Conservation (phyloP, 192 early-diverging fungal species). For the Coemansia nantahalensis region DNA sequence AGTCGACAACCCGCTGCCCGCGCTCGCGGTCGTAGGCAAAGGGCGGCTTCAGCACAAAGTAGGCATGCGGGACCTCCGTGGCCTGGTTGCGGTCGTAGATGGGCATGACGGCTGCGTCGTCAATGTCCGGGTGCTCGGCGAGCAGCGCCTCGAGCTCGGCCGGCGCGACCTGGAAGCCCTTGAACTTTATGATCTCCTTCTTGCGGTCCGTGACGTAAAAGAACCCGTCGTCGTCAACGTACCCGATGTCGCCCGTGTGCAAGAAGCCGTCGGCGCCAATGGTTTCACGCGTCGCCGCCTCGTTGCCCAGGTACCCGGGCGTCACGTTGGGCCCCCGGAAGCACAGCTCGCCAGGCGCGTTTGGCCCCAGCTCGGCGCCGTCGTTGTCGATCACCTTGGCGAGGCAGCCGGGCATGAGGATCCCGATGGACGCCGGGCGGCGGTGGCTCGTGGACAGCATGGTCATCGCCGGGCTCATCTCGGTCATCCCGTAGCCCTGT, state of each 20-base stretch:
- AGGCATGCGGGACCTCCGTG: constrained; percentile 78
- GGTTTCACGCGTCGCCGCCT: constrained; percentile 66
- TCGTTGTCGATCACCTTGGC: constrained; percentile 75
- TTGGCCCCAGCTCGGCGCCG: constrained; percentile 55
- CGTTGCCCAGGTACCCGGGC: constrained; percentile 82
- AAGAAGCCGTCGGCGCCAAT: constrained; percentile 75
- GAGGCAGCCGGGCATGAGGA: constrained; percentile 67
- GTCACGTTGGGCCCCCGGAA: constrained; percentile 86
- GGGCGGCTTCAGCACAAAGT: constrained; percentile 58
- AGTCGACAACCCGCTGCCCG: constrained; percentile 53
- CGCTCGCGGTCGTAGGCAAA: constrained; percentile 36
- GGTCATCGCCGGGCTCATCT: constrained; percentile 52
- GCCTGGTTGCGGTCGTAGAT: constrained; percentile 61
- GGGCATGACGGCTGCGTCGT: constrained; percentile 69
- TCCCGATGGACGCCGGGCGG: constrained; percentile 61
- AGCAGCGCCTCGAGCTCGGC: constrained; percentile 82
- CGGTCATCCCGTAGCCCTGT: constrained; percentile 74
- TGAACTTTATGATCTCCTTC: constrained; percentile 93
- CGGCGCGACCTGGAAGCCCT: constrained; percentile 76
- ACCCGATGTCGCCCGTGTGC: constrained; percentile 81
- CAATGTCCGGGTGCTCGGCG: constrained; percentile 65
- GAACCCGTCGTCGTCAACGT: constrained; percentile 61
- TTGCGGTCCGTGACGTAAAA: constrained; percentile 71
- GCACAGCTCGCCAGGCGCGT: constrained; percentile 79
- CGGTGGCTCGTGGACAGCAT: constrained; percentile 37